Evolutionary conservation across 192 early-diverging fungal species (phyloP), one percentile per base, ranked within the genome.

Genomic region (Podochytrium sp.): DNA sequence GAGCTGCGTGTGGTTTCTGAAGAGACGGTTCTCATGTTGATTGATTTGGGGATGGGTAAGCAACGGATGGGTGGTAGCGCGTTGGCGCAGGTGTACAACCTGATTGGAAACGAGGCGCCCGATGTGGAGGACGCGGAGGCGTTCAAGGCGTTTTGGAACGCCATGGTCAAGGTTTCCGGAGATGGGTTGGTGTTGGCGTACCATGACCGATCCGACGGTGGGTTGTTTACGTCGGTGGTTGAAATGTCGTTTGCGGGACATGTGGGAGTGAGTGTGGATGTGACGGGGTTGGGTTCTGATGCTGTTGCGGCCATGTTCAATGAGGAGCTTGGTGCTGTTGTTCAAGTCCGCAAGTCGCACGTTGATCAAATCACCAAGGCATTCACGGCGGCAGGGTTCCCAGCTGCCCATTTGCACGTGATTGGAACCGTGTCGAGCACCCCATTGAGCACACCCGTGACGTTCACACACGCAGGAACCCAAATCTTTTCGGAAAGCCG

Each of bases 141-240:
- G 0, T 80, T 99, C 65, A 90, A 86, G 68, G 78, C 83, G 18
- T 96, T 98, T 80, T 97, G 96, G 85, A 83, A 87, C 47, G 80
- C 81, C 7, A 80, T 99, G 72, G 73, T 69, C 20, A 0, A 7
- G 25, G 23, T 75, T 40, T 3, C 25, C 10, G 35, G 38, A 3
- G 57, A n/a, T 20, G 75, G 74, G n/a, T 74, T 87, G 50, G 73
- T 99, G 1, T 82, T 95, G 50, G 95, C 98, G 38, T 99, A 98
- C 86, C 98, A 99, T 81, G 98, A 99, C 78, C 92, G 96, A 49
- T 97, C 95, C 2, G 98, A 99, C 85, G 98, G 98, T 73, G 98
- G 98, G 50, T 83, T 99, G 75, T 91, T 98, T 70, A 78, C 88
- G 20, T 93, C 98, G n/a, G 71, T 99, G 34, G 83, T 84, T 29